Evolutionary conservation across 1,284 basidiomycete genomes (phyloP), one percentile per base, ranked within the genome.

Genomic region (Naganishia albida): DNA sequence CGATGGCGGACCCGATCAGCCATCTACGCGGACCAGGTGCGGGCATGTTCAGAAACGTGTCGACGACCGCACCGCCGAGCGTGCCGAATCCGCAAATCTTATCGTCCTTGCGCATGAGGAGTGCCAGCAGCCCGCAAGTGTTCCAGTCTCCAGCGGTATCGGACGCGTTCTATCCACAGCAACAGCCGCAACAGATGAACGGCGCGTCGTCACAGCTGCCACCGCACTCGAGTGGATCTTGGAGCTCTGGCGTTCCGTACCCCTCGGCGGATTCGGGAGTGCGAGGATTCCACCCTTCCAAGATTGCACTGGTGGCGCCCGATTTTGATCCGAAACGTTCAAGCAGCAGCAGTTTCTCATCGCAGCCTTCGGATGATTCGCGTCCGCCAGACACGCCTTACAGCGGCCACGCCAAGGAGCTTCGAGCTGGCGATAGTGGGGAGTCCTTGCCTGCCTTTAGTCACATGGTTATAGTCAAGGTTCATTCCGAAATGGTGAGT

Each of bases 381-480:
- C 75, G 77, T 54, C 70, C 71, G 51, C 77, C 78, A 7, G 73
- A 77, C 23, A 77, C 81, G 84, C 69, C 86, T 81, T 71, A 82
- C 82, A 65, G 84, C 82, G 68, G 82, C 83, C 52, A 84, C 83
- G 68, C 84, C 83, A 81, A 69, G 81, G 84, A 74, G 82, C 70
- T 60, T 23, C 57, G 57, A 4, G 34, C 20, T n/a, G 57, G 57
- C 38, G 73, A 52, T 28, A 68, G 44, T 57, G 71, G 18, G 70
- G 71, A 23, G 65, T 69, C 34, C 67, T 70, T 16, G 71, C 76
- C 2, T 70, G 75, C 30, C 70, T 72, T 10, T 70, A 75, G 28
- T 74, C 57, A 70, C 39, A 85, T 85, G 26, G 87, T 93, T 44
- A 89, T 91, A 77, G 87, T 93, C 73, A 92, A 92, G 78, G 71